These are phyloP conservation scores for Escovopsis sp. DNA, from an alignment of 2,329 filamentous ascomycete genomes.

Conservation along the genomic window DNA sequence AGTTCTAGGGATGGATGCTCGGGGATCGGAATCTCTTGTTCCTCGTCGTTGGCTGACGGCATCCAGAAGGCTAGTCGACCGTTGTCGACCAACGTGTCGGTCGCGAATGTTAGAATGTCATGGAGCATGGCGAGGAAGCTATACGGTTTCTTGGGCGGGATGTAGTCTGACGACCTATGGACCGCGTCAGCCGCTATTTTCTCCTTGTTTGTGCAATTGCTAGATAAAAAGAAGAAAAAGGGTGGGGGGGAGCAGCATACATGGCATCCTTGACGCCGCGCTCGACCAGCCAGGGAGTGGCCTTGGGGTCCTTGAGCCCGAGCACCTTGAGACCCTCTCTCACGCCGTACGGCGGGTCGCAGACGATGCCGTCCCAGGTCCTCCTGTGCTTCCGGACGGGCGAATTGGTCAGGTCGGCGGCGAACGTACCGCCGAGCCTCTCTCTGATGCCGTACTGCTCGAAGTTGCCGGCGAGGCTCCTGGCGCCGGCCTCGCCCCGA, in stretches of 20 bases:
- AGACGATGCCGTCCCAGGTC: slow-evolving; percentile 79
- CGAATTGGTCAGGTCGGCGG: slow-evolving; percentile 76
- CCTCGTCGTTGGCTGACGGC: slow-evolving; percentile 73
- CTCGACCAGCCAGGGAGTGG: slow-evolving; percentile 44
- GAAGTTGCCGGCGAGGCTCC: slow-evolving; percentile 55
- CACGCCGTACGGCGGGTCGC: slow-evolving; percentile 92
- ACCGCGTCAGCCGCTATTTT: slow-evolving; percentile 3
- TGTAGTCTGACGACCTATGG: slow-evolving; percentile 43
- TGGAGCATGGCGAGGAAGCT: slow-evolving; percentile 81
- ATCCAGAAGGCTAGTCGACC: slow-evolving; percentile 92
- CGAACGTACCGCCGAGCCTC: slow-evolving; percentile 62
- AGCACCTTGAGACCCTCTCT: slow-evolving; percentile 82
- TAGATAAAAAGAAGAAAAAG: too few relatives aligned
- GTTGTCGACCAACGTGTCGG: slow-evolving; percentile 58
- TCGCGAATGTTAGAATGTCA: slow-evolving; percentile 75
- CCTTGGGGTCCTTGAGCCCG: slow-evolving; percentile 55
- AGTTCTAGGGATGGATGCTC: slow-evolving; percentile 61
- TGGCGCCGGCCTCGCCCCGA: slow-evolving; percentile 48
- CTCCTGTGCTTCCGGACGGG: slow-evolving; percentile 45
- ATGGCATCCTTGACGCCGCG: slow-evolving; percentile 56
- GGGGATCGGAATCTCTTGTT: slow-evolving; percentile 63
- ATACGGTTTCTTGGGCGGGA: slow-evolving; percentile 84
- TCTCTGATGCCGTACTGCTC: slow-evolving; percentile 60
- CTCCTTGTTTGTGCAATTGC: not conserved
- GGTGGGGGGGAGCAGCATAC: slow-evolving; percentile 27